Percentiles rank a stretch among this genome's conserved stretches.
Evolutionary conservation across 1,284 basidiomycete genomes (phyloP).

Genomic region (Ganoderma sinense): DNA sequence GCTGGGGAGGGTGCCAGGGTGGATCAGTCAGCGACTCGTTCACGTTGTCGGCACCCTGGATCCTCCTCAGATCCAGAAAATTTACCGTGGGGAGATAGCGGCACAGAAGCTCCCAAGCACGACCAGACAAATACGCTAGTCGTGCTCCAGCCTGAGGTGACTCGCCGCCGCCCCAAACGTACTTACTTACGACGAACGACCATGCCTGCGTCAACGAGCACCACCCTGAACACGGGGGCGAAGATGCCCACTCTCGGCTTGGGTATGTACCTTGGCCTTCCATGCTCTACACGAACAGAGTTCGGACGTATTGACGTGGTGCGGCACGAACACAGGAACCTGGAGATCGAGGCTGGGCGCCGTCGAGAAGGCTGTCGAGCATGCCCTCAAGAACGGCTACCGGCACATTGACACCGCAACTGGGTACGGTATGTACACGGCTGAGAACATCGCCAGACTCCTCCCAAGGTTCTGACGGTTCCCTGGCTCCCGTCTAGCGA

Average conservation of each 20-base stretch:
- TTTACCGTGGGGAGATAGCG: background rate
- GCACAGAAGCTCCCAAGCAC: background rate
- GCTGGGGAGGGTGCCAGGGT: background rate
- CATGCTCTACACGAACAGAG: constrained; percentile 5
- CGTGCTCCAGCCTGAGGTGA: background rate
- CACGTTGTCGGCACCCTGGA: background rate
- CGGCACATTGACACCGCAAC: constrained; percentile 76
- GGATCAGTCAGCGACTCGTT: constrained; percentile 2
- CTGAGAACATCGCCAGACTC: background rate
- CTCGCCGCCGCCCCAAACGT: background rate
- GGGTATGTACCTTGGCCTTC: constrained; percentile 47
- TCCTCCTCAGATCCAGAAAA: background rate
- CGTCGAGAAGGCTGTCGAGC: constrained; percentile 74
- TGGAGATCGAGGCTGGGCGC: constrained; percentile 78
- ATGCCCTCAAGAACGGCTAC: constrained; percentile 79
- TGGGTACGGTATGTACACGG: constrained; percentile 41
- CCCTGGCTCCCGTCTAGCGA: constrained; percentile 40
- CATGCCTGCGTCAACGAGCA: constrained; percentile 42
- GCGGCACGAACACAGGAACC: constrained; percentile 56
- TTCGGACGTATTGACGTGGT: constrained; percentile 2
- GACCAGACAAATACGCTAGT: background rate
- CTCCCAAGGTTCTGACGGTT: background rate
- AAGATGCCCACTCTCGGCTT: constrained; percentile 81
- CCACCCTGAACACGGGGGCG: constrained; percentile 78
- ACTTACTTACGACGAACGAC: background rate